phyloP scores from a whole-genome alignment of 1,284 basidiomycete genomes.

The Apiotrichum akiyoshidainum region DNA sequence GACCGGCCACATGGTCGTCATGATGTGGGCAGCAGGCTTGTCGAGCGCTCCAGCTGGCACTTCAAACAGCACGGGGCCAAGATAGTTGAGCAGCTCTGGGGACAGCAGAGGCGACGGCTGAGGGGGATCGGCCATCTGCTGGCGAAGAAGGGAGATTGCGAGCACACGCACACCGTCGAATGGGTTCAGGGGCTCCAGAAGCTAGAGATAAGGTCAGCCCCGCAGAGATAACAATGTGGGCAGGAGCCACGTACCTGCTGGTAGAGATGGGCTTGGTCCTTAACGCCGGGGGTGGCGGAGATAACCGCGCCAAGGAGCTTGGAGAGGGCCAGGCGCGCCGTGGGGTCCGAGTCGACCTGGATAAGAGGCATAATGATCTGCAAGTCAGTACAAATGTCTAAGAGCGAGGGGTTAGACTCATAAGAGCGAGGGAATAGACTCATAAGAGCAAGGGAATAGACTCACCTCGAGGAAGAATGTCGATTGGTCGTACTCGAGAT shows the following conservation, averaged over 20 bases:
- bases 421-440: too few relatives aligned
- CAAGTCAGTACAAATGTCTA: too few relatives aligned
- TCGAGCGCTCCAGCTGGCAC: constrained; percentile 19
- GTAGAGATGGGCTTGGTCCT: constrained; percentile 29
- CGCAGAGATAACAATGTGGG: not conserved
- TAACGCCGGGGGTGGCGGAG: constrained; percentile 8
- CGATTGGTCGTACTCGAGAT: constrained; percentile 27
- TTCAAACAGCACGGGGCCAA: constrained; percentile 25
- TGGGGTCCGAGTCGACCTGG: constrained; percentile 26
- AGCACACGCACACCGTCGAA: constrained; percentile 39
- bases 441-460: too few relatives aligned
- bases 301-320: constrained; percentile 37
- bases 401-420: too few relatives aligned
- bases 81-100: constrained; percentile 15
- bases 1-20: constrained; percentile 25
- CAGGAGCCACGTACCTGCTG: constrained; percentile 23
- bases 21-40: constrained; percentile 15
- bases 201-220: constrained; percentile 13
- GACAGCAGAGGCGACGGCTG: constrained; percentile 13
- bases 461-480: constrained; percentile 39
- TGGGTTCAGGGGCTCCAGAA: constrained; percentile 41
- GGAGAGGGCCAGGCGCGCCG: constrained; percentile 29
- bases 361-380: constrained; percentile 36
- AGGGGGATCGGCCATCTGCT: constrained; percentile 21
- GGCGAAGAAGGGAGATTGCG: constrained; percentile 32